Percentiles rank a stretch among this genome's conserved stretches.
phyloP scores from a whole-genome alignment of 2,329 filamentous ascomycete species.

The Bipolaris oryzae region DNA sequence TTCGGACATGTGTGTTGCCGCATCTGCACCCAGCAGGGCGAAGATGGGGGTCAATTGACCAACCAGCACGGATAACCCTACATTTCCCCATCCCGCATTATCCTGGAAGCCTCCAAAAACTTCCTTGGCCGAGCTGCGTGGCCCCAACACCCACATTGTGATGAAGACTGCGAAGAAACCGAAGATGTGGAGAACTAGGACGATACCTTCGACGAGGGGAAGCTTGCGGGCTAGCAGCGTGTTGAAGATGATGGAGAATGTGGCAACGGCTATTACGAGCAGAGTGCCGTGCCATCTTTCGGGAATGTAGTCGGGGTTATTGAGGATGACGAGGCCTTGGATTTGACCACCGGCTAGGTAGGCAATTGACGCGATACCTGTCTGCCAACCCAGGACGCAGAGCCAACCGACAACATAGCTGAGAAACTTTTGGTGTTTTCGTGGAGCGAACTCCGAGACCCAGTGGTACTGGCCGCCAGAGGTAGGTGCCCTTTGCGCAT shows the following conservation, averaged over 20 bases:
- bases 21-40: conserved; percentile 36
- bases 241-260: conserved; percentile 52
- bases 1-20: conserved; percentile 41
- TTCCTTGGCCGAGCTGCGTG: conserved; percentile 26
- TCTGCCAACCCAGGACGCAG: conserved; percentile 51
- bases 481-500: conserved; percentile 28
- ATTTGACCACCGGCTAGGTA: conserved; percentile 41
- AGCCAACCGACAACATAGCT: conserved; percentile 48
- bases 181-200: conserved; percentile 56
- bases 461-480: conserved; percentile 40
- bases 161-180: conserved; percentile 58
- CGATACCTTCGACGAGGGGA: conserved; percentile 55
- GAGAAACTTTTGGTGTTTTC: conserved; percentile 30
- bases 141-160: conserved; percentile 38
- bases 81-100: conserved; percentile 35
- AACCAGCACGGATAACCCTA: conserved; percentile 30
- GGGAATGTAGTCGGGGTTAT: conserved; percentile 45
- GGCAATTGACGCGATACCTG: conserved; percentile 39
- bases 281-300: conserved; percentile 59
- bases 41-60: conserved; percentile 33
- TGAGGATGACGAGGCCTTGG: conserved; percentile 47
- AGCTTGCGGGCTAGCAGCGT: conserved; percentile 53
- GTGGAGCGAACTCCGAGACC: conserved; percentile 37
- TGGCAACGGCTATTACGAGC: conserved; percentile 53
- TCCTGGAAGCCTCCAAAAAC: conserved; percentile 37